Conservation (phyloP, 1,284 basidiomycete genomes). For the Leccinum solheimii region DNA sequence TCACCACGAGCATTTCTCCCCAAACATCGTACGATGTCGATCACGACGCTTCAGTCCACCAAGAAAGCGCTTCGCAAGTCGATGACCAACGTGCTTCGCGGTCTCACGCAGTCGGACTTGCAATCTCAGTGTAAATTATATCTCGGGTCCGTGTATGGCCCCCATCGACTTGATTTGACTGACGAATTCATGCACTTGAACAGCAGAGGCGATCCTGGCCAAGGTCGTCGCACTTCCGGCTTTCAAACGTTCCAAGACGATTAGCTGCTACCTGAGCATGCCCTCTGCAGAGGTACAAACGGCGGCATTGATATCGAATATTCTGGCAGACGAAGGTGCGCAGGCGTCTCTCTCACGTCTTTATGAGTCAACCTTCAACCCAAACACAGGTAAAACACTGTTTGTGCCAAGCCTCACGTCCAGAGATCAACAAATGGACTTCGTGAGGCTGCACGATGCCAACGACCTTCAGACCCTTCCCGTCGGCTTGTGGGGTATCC, state of each 20-base stretch:
- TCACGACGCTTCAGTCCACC: conserved; percentile 26
- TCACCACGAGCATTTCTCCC: neutral
- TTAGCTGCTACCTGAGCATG: conserved; percentile 81
- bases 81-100: conserved; percentile 45
- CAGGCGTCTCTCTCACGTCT: neutral
- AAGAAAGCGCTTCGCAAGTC: conserved; percentile 60
- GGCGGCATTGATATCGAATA: conserved; percentile 36
- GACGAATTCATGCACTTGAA: neutral
- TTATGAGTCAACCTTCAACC: neutral
- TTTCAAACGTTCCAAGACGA: conserved; percentile 48
- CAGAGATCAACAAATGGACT: conserved; percentile 57
- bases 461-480: conserved; percentile 60
- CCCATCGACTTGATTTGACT: conserved; percentile 1
- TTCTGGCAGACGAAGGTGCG: conserved; percentile 32
- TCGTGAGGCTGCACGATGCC: conserved; percentile 57
- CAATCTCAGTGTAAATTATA: conserved; percentile 59
- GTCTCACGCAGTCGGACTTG: conserved; percentile 44
- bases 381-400: conserved; percentile 56
- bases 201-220: conserved; percentile 55
- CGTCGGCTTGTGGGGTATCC: conserved; percentile 70
- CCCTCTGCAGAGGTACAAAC: conserved; percentile 69
- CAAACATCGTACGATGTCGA: conserved; percentile 29
- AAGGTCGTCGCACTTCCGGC: conserved; percentile 50
- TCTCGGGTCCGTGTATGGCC: neutral
- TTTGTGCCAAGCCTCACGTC: conserved; percentile 68